Percentiles rank a stretch among this genome's conserved stretches.
phyloP scores from a whole-genome alignment of 768 basidiomycete genomes.

The Hysterangium stoloniferum region DNA sequence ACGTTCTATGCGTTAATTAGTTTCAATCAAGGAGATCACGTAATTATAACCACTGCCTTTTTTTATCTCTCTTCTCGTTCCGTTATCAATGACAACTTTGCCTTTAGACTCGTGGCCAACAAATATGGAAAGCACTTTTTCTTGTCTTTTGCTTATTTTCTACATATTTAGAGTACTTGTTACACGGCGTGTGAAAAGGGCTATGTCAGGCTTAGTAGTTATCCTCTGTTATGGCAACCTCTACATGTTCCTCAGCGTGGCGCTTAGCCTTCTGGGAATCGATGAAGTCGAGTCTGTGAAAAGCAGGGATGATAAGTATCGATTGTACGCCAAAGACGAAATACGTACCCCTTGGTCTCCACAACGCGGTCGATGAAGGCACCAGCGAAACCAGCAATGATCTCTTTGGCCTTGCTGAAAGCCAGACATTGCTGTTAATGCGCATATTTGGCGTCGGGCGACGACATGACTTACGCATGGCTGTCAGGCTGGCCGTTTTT shows the following conservation, averaged over 20 bases:
- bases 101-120: too few species aligned
- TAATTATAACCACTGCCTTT: too few species aligned
- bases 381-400: slow-evolving; percentile 28
- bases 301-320: background rate
- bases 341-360: slow-evolving; percentile 28
- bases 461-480: slow-evolving; percentile 14
- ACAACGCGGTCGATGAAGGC: slow-evolving; percentile 21
- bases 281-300: slow-evolving; percentile 16
- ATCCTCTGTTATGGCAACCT: slow-evolving; percentile 5
- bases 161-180: background rate
- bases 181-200: background rate
- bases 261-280: slow-evolving; percentile 21
- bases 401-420: slow-evolving; percentile 25
- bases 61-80: too few species aligned
- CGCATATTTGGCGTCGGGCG: too few species aligned
- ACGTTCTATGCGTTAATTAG: too few species aligned
- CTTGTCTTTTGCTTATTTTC: background rate
- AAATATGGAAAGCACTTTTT: too few species aligned
- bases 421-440: background rate
- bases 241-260: slow-evolving; percentile 17
- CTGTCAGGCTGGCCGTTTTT: slow-evolving; percentile 26
- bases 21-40: too few species aligned
- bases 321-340: background rate
- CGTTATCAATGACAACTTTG: too few species aligned
- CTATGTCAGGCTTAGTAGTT: background rate